These are phyloP conservation scores for Melampsora occidentalis DNA, from an alignment of 1,284 basidiomycete genomes.

Conservation along the genomic window DNA sequence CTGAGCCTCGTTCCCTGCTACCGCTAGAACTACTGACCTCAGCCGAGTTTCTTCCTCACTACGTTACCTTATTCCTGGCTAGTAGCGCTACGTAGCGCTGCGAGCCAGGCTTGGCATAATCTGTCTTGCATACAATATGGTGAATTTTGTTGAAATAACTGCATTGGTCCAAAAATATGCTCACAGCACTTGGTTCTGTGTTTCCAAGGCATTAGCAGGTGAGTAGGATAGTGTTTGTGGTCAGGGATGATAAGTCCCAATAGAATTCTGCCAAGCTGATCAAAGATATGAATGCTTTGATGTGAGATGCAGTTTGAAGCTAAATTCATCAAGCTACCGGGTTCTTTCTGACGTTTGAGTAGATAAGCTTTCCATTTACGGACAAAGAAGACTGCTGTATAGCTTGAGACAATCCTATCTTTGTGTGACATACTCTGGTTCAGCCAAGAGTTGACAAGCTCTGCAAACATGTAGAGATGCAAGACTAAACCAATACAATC, in stretches of 20 bases:
- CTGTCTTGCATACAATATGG: background rate
- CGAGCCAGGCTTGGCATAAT: slow-evolving; percentile 1
- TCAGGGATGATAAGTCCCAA: slow-evolving; percentile 6
- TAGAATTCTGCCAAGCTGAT: background rate
- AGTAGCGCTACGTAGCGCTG: too few species aligned
- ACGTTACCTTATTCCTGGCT: too few species aligned
- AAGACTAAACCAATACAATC: slow-evolving; percentile 6
- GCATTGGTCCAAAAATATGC: too few species aligned
- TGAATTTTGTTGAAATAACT: too few species aligned
- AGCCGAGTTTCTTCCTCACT: too few species aligned
- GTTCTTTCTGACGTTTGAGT: background rate
- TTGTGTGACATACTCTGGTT: background rate
- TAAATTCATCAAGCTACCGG: slow-evolving; percentile 2
- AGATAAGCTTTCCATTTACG: background rate
- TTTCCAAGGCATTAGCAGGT: slow-evolving; percentile 10
- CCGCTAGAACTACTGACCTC: too few species aligned
- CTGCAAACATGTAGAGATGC: slow-evolving; percentile 11
- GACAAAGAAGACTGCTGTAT: slow-evolving; percentile 8
- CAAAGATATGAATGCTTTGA: slow-evolving; percentile 7
- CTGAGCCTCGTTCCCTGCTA: too few species aligned
- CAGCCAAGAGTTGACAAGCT: slow-evolving; percentile 16
- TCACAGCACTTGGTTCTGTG: slow-evolving; percentile 1
- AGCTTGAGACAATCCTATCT: slow-evolving; percentile 1
- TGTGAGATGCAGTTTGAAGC: slow-evolving; percentile 12
- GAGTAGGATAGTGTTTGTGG: background rate